phyloP scores from a whole-genome alignment of 306 rosid species.

The Prunus mongolica region DNA sequence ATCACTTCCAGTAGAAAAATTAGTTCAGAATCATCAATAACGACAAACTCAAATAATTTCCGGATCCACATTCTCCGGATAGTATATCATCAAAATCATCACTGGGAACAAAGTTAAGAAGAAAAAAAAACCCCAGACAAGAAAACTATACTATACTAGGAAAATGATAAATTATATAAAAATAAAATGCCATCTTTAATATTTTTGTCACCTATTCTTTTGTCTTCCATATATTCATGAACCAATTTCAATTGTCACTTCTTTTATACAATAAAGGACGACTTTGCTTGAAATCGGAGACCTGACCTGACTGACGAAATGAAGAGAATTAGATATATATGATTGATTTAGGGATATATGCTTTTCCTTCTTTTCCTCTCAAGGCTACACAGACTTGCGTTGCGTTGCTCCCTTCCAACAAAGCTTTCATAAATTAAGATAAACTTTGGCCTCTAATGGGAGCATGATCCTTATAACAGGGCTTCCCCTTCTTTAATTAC shows the following conservation, averaged over 20 bases:
- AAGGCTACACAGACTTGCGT: slow-evolving; percentile 18
- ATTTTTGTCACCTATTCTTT: not conserved
- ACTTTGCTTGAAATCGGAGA: not conserved
- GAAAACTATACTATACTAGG: not conserved
- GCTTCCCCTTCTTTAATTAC: slow-evolving; percentile 3
- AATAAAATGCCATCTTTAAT: not conserved
- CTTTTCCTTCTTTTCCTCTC: slow-evolving; percentile 42
- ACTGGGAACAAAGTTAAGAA: slow-evolving; percentile 16
- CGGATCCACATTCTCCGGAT: slow-evolving; percentile 38
- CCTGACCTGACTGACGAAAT: not conserved
- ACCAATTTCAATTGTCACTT: not conserved
- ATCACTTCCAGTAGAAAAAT: too few species aligned
- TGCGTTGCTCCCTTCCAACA: slow-evolving; percentile 7
- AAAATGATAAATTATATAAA: not conserved
- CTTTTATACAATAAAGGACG: not conserved
- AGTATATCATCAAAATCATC: slow-evolving; percentile 25
- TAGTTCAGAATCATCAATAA: not conserved
- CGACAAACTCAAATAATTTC: slow-evolving; percentile 41
- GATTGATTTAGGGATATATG: slow-evolving; percentile 3
- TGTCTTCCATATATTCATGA: slow-evolving; percentile 11
- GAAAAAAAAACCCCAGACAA: not conserved
- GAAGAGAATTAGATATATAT: slow-evolving; percentile 14
- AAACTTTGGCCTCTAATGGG: slow-evolving; percentile 25
- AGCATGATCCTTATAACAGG: slow-evolving; percentile 27
- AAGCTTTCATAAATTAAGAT: slow-evolving; percentile 30